Percentiles rank a stretch among this genome's conserved stretches.
These are phyloP conservation scores for Brachypodium distachyon DNA, from an alignment of 202 grass and related monocot species.

Conservation along the genomic window DNA sequence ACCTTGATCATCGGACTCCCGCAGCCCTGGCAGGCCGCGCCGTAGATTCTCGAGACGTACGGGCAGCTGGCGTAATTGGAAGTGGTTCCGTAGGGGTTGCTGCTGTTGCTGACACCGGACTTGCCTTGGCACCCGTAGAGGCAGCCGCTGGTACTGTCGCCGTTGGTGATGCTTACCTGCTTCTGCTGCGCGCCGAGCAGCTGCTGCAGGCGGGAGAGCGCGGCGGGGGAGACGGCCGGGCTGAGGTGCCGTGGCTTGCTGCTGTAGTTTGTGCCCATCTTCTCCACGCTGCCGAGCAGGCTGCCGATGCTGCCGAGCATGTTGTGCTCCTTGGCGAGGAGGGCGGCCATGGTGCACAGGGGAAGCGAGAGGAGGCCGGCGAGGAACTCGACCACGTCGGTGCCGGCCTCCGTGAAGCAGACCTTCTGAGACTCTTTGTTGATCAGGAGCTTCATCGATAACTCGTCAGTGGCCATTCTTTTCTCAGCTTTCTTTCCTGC, in stretches of 20 bases:
- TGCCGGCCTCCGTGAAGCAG: conserved; percentile 19
- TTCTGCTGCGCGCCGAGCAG: neutral
- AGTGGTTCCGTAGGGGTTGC: too few species aligned
- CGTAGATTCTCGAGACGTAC: neutral
- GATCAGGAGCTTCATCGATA: conserved; percentile 21
- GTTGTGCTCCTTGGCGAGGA: conserved; percentile 23
- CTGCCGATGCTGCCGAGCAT: conserved; percentile 24
- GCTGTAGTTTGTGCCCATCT: conserved; percentile 2
- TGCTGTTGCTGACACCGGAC: rapidly evolving
- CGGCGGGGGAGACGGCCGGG: neutral
- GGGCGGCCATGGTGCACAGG: neutral
- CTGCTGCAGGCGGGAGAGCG: neutral
- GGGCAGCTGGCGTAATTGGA: neutral
- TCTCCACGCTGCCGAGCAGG: conserved; percentile 8
- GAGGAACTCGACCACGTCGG: neutral
- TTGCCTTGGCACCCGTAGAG: neutral
- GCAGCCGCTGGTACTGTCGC: neutral
- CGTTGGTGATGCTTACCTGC: too few species aligned
- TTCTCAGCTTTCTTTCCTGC: too few species aligned
- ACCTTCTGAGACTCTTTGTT: conserved; percentile 6
- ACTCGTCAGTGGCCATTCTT: neutral
- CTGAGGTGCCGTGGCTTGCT: neutral
- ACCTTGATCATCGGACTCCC: neutral
- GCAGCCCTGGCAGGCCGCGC: neutral
- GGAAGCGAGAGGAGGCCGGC: conserved; percentile 19